Conservation (phyloP, 1,139 yeast genomes). For the Entelexis paramagnoliae region DNA sequence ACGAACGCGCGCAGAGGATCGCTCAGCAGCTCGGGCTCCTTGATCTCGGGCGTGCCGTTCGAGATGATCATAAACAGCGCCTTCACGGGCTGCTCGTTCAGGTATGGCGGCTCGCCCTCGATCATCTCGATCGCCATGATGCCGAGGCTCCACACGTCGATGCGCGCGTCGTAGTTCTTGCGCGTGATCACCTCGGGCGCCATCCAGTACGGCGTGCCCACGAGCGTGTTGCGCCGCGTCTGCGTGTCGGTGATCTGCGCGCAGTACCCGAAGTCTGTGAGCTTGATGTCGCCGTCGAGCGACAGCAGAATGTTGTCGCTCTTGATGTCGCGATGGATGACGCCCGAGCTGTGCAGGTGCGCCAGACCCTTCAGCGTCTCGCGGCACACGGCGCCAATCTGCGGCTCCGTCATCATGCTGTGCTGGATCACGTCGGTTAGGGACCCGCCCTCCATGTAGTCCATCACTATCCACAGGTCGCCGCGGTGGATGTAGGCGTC, state of each 20-base stretch:
- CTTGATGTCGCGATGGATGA: conserved; percentile 91
- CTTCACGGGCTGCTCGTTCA: conserved; percentile 85
- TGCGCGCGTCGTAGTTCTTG: conserved; percentile 93
- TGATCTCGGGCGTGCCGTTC: conserved; percentile 86
- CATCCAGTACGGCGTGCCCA: conserved; percentile 99
- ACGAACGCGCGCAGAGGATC: conserved; percentile 57
- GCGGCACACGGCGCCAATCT: conserved; percentile 90
- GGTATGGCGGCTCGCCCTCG: conserved; percentile 96
- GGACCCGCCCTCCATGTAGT: conserved; percentile 96
- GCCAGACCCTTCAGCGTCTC: conserved; percentile 80
- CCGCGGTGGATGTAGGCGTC: conserved; percentile 66
- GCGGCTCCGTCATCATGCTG: conserved; percentile 94
- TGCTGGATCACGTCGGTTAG: conserved; percentile 92
- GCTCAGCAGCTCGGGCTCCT: conserved; percentile 77
- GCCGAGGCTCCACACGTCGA: conserved; percentile 95
- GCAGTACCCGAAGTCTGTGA: conserved; percentile 71
- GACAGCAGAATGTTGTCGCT: conserved; percentile 83
- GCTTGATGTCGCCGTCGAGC: conserved; percentile 75
- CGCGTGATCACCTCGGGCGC: conserved; percentile 95
- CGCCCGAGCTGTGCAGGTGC: conserved; percentile 86
- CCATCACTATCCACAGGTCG: conserved; percentile 93
- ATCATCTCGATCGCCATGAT: conserved; percentile 98
- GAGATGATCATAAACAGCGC: conserved; percentile 91
- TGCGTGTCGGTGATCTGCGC: conserved; percentile 87
- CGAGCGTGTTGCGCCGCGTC: conserved; percentile 89